Conservation (phyloP, 148 eudicot genomes). For the Cornus controversa region DNA sequence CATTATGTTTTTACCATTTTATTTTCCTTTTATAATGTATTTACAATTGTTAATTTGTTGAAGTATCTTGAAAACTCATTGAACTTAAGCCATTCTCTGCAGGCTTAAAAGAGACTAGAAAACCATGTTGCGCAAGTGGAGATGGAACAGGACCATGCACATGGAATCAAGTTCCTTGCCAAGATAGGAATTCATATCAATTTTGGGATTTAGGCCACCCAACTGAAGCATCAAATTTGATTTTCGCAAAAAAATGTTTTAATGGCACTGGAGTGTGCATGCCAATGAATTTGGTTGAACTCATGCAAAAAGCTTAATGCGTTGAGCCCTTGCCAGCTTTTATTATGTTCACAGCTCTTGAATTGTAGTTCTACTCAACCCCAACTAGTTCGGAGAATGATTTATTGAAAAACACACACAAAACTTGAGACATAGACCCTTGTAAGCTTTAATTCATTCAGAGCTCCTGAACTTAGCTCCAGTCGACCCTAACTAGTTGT, state of each 20-base stretch:
- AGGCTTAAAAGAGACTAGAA: slow-evolving; percentile 11
- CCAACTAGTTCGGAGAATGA: no score
- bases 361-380: no score
- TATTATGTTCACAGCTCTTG: no score
- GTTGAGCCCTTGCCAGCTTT: no score
- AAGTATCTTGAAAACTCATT: no score
- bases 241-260: slow-evolving; percentile 10
- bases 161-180: slow-evolving; percentile 11
- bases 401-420: no score
- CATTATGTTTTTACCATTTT: neutral
- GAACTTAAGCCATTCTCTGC: neutral
- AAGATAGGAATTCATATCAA: slow-evolving; percentile 3
- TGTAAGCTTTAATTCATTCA: no score
- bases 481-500: no score
- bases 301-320: no score
- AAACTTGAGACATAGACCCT: no score
- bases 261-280: slow-evolving; percentile 12
- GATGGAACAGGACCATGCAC: neutral
- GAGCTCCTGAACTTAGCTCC: no score
- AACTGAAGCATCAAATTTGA: slow-evolving; percentile 11
- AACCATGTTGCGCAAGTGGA: slow-evolving; percentile 9
- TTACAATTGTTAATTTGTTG: neutral
- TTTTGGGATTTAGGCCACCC: slow-evolving; percentile 20
- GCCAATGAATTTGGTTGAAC: slow-evolving; percentile 9
- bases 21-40: no score